Base-by-base conservation (phyloP, 2,329 filamentous ascomycete genomes). In the Boeremia lycopersici region DNA sequence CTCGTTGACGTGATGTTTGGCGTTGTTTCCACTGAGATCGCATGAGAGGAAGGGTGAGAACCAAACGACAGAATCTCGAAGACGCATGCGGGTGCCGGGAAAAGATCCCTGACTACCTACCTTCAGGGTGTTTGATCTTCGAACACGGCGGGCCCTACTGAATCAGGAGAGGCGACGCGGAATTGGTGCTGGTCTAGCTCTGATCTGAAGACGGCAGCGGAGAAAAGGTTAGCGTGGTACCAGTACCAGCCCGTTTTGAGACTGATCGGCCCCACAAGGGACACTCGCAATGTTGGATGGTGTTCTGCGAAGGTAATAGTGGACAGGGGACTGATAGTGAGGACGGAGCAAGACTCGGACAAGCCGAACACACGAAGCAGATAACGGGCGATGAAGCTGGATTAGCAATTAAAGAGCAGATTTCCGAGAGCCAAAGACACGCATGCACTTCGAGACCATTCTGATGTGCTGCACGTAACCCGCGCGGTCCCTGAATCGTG, bases 271-370 rank as follows among this genome's bases (percentile, higher is more conserved):
- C 69, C 64, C 61, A 63, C 68, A 55, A 46, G 46, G 62, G 62
- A 70, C 55, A 67, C 69, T 66, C 61, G 63, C 55, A 72, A 67
- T 70, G 69, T 69, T 68, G 67, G 67, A 68, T 65, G 60, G 63
- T 63, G 57, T 60, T 59, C 58, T 61, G 30, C 38, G 38, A 26
- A 36, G 26, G 26, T 42, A 17, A 2, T 31, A 35, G 53, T 41
- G 39, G 58, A 55, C 55, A 65, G 54, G 49, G 56, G 55, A 56
- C 45, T 49, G 56, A 49, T 41, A 44, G 55, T 50, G 49, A 60
- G 31, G 23, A 39, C 29, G 12, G 44, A 35, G 19, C 30, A 19
- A 50, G 41, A 28, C 38, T 42, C 25, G 35, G 42, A 45, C 41
- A 38, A 41, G 43, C 39, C 43, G 57, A 19, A 54, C 65, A 65